A percentile compares a stretch with the other conserved stretches of the same genome.
phyloP scores from a whole-genome alignment of 257 asterid genomes.

The Primulina eburnea region DNA sequence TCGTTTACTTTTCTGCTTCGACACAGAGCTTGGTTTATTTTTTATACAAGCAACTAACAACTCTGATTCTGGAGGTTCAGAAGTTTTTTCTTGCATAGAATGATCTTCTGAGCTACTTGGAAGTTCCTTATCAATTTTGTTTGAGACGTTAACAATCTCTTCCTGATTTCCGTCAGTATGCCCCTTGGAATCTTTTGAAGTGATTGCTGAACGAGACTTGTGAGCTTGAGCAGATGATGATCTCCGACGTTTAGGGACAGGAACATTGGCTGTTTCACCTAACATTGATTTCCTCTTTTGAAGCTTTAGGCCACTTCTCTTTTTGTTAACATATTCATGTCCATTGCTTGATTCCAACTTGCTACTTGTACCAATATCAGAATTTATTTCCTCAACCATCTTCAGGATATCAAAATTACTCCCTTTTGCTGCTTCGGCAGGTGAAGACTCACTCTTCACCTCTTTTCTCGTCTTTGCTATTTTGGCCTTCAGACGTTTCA shows the following conservation, averaged over 20 bases:
- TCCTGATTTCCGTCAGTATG: slow-evolving; percentile 31
- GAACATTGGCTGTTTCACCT: slow-evolving; percentile 50
- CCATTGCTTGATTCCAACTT: slow-evolving; percentile 76
- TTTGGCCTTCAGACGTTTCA: slow-evolving; percentile 86
- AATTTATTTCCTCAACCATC: slow-evolving; percentile 83
- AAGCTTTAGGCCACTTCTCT: slow-evolving; percentile 41
- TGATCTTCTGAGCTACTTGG: slow-evolving; percentile 53
- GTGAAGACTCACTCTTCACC: slow-evolving; percentile 52
- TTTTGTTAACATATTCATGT: slow-evolving; percentile 41
- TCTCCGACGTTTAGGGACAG: slow-evolving; percentile 82
- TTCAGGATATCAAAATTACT: slow-evolving; percentile 72
- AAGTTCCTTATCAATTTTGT: slow-evolving; percentile 48
- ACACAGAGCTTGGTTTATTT: slow-evolving; percentile 42
- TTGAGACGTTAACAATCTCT: slow-evolving; percentile 32
- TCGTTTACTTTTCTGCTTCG: slow-evolving; percentile 63
- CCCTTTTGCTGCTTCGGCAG: slow-evolving; percentile 42
- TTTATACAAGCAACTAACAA: slow-evolving; percentile 41
- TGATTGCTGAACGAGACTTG: slow-evolving; percentile 35
- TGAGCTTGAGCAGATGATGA: slow-evolving; percentile 59
- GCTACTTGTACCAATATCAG: slow-evolving; percentile 46
- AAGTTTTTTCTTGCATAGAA: slow-evolving; percentile 36
- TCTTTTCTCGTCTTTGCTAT: slow-evolving; percentile 75
- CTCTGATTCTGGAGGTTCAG: slow-evolving; percentile 54
- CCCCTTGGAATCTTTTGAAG: slow-evolving; percentile 45
- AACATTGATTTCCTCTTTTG: slow-evolving; percentile 57